Evolutionary conservation across 331 rosid species (phyloP), one percentile per base, ranked within the genome.

Genomic region (Acacia pycnantha): DNA sequence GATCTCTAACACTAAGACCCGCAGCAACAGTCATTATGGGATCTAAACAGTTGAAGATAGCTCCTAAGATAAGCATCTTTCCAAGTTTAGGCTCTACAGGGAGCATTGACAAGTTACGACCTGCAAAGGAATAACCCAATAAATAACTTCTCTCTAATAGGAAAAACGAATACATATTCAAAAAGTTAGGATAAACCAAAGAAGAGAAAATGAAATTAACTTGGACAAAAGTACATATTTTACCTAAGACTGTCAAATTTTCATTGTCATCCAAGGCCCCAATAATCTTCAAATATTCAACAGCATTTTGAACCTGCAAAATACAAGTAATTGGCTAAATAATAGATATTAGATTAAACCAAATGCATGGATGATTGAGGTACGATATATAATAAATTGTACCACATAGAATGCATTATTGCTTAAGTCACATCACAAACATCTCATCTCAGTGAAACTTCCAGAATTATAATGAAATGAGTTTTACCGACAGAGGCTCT

Each of bases 1-100:
- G 98, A 86, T 96, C 99, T 81, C 97, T 94, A 68, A 96, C 93
- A 84, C 99, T 94, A 50, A 96, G 95, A 80, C 99, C 98, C 80
- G 97, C 91, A 86, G 94, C 98, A 84, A 96, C 83, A 70, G 97
- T 94, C 94, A 96, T 79, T 84, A 96, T 82, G 53, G 98, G 99
- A 87, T 96, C 97, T 78, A 96, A 89, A 85, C 99, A 96, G 66
- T 94, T 92, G 87, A 96, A 89, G 84, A 92, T 90, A 77, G 95
- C 88, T 43, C 99, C 99, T 66, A 92, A 70, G 77, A 96, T 86
- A 84, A 96, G 97, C 98, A 96, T 94, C 85, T 96, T 96, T 76
- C 98, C 99, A 82, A 96, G 97, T 89, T 96, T 96, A 83, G 98
- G 99, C 84, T 94, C 99, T 84, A 94, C 89, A 18, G 99, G 98